Evolutionary conservation across 352 stramenopile genomes (phyloP), one percentile per base, ranked within the genome.

Genomic region (Pilasporangium apinafurcum): DNA sequence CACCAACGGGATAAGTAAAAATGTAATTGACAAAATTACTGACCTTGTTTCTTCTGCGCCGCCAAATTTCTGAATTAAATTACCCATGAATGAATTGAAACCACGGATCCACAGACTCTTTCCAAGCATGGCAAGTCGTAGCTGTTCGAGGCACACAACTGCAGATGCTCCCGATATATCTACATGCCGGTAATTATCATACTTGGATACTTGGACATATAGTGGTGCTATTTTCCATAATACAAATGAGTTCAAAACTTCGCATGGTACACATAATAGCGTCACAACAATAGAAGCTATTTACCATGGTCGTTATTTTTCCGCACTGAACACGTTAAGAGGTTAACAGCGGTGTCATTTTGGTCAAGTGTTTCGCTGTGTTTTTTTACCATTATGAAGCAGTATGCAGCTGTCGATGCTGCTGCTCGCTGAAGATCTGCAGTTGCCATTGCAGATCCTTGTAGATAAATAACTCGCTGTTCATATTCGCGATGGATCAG

Each of bases 321-420:
- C 7, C 74, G 67, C n/a, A 90, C 70, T 0, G 78, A 86, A 43
- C 77, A 87, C 7, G 78, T 86, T 26, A 90, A 63, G 0, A 90
- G 56, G 26, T 90, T 90, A 3, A 70, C 70, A 6, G 78, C 65
- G 1, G 74, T 87, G 31, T 90, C 78, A 30, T 83, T 80, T 52
- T 82, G 57, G 29, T 86, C 69, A 2, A 78, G 44, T 2, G 64
- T 53, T 13, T 53, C 36, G 18, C 62, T 83, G 37, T 85, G 74
- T 24, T 90, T 87, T 37, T 83, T 83, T 14, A 81, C 64, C 61
- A 90, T 79, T 10, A 90, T 60, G 44, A 87, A 90, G 48, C 74
- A 87, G 26, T 67, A 79, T 22, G 77, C 59, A 8, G 80, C 75
- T 6, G 57, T 60, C 16, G 61, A 41, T 8, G 75, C 62, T 12